These are phyloP conservation scores for Cladochytrium replicatum DNA, from an alignment of 192 early-diverging fungal species.

Conservation along the genomic window DNA sequence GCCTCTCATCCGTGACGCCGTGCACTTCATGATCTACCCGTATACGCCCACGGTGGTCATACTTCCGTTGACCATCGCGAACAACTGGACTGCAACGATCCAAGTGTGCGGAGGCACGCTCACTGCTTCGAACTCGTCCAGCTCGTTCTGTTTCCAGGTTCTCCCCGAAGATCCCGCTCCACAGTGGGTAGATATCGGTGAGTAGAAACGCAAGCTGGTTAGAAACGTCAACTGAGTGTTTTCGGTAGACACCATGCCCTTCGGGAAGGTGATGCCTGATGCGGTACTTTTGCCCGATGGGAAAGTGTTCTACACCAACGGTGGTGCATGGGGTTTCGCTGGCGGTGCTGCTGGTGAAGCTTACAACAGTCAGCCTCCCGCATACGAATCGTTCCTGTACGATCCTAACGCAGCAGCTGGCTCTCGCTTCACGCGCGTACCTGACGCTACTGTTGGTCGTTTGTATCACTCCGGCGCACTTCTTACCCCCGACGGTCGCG, in stretches of 20 bases:
- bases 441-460: too few relatives aligned
- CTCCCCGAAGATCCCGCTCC: constrained; percentile 14
- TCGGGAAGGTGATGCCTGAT: constrained; percentile 23
- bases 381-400: constrained; percentile 21
- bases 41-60: constrained; percentile 19
- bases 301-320: constrained; percentile 27
- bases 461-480: constrained; percentile 27
- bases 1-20: constrained; percentile 3
- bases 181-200: constrained; percentile 11
- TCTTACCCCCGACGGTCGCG: constrained; percentile 19
- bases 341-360: constrained; percentile 27
- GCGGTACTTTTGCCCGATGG: constrained; percentile 20
- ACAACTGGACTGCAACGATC: constrained; percentile 7
- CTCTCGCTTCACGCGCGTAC: too few relatives aligned
- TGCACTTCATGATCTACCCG: constrained; percentile 22
- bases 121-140: constrained; percentile 1
- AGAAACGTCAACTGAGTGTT: too few relatives aligned
- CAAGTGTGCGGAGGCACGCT: constrained; percentile 23
- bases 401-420: too few relatives aligned
- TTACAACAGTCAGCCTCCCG: constrained; percentile 17
- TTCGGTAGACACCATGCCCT: constrained; percentile 12
- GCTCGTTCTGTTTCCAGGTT: constrained; percentile 9
- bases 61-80: constrained; percentile 18
- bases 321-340: constrained; percentile 19
- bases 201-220: too few relatives aligned